Percentiles rank a stretch among this genome's conserved stretches.
Evolutionary conservation across 2,329 filamentous ascomycete genomes (phyloP).

Genomic region (Phialophora chinensis): DNA sequence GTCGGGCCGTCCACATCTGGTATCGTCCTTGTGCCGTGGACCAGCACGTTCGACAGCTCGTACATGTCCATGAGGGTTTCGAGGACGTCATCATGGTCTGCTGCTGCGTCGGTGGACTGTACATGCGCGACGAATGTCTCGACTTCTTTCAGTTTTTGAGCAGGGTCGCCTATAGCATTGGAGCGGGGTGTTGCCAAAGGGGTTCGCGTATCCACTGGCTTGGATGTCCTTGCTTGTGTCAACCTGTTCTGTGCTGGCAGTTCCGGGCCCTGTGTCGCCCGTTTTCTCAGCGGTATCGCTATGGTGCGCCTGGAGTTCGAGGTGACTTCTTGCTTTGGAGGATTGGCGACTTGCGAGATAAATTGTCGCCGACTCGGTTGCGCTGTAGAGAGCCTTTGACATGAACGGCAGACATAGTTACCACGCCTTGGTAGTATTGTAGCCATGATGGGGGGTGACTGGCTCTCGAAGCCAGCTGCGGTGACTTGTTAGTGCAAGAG

Average conservation of each 20-base stretch:
- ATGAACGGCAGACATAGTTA: conserved; percentile 33
- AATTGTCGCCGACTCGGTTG: conserved; percentile 23
- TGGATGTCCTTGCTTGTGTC: not conserved
- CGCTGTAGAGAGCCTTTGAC: conserved; percentile 24
- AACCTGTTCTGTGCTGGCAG: conserved; percentile 2
- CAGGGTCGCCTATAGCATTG: conserved; percentile 13
- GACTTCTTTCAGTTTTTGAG: conserved; percentile 22
- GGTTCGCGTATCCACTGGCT: not conserved
- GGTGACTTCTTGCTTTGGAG: conserved; percentile 14
- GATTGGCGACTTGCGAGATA: conserved; percentile 17
- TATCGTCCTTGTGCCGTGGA: conserved; percentile 32
- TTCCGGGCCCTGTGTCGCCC: not conserved
- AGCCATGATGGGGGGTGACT: conserved; percentile 17
- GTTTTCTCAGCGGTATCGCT: conserved; percentile 5
- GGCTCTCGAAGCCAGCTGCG: conserved; percentile 1
- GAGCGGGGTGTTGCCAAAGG: conserved; percentile 7
- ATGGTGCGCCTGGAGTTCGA: conserved; percentile 9
- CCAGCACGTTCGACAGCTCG: conserved; percentile 30
- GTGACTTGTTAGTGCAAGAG: not conserved
- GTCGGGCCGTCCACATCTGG: conserved; percentile 15
- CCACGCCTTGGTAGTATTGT: conserved; percentile 29
- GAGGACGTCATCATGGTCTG: conserved; percentile 24
- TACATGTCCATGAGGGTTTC: conserved; percentile 27
- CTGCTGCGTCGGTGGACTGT: conserved; percentile 25
- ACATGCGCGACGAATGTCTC: conserved; percentile 29